Base-by-base conservation (phyloP, 139 green algal genomes). In the Parachlorella kessleri region DNA sequence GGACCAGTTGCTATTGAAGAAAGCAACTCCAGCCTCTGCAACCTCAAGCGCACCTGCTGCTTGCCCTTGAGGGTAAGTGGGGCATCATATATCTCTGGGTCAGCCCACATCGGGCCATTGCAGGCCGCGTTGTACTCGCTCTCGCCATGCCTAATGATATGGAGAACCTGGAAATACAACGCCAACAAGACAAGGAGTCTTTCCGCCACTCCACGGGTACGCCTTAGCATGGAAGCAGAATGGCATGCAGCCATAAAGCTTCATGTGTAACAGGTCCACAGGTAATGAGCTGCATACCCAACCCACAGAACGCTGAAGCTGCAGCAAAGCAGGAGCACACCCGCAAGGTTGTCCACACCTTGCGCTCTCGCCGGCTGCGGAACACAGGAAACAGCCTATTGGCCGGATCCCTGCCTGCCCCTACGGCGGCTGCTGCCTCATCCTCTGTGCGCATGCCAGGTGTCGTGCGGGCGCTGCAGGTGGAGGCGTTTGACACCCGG, bases 81-180 rank as follows among this genome's bases (percentile, higher is more conserved):
- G 2, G 91, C 87, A 59, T 95, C 89, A 75, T 85, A 94, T 32
- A 94, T 86, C 23, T 81, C 70, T 2, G 91, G 91, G 55, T 95
- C 91, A 2, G 75, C 79, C 79, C 89, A 94, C 30, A 48, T 63
- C 32, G 68, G 76, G 33, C 80, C 75, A 10, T 53, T 38, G 2
- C 54, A 83, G 36, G 84, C 84, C 2, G 83, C 88, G 55, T 94
- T 94, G 85, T 86, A 91, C 37, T 87, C 83, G 36, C 86, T 90
- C 68, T 94, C 83, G 1, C 84, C 86, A 78, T 95, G 90, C 14
- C 87, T 76, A n/a, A 93, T 82, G 26, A 94, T 85, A 71, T 93
- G 88, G 32, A 92, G 59, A 30, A 76, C 81, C 83, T 91, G 90
- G 54, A 82, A 81, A 53, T 84, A 69, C 28, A 69, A 69, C 53